Evolutionary conservation across 2,329 filamentous ascomycete species (phyloP).

Genomic region (Trichoderma polysporum): DNA sequence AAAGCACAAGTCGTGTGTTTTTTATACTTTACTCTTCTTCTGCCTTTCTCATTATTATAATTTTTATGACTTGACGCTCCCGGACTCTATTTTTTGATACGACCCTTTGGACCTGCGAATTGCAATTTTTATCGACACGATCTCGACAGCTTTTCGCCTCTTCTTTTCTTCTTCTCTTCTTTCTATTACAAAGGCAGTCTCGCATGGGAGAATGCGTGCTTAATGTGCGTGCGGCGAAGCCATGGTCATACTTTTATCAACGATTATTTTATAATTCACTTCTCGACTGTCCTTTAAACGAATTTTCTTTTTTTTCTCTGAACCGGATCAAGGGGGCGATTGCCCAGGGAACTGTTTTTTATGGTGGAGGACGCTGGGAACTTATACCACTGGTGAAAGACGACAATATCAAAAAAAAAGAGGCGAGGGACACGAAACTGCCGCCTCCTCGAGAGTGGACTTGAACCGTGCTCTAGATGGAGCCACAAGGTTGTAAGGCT

Average conservation of each 20-base stretch:
- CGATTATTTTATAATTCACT: conserved; percentile 40
- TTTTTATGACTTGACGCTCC: conserved; percentile 40
- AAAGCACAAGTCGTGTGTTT: conserved; percentile 20
- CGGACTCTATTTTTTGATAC: conserved; percentile 36
- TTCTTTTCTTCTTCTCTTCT: not conserved
- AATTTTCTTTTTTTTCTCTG: conserved; percentile 32
- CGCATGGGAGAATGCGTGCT: conserved; percentile 2
- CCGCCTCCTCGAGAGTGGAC: conserved; percentile 13
- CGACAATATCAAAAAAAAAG: conserved; percentile 2
- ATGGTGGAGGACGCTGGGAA: conserved; percentile 2
- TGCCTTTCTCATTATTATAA: conserved; percentile 29
- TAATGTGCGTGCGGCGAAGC: conserved; percentile 23
- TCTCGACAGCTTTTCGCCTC: conserved; percentile 20
- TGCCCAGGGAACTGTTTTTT: conserved; percentile 13
- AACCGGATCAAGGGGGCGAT: conserved; percentile 24
- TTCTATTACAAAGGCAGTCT: conserved; percentile 3
- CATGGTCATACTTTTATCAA: conserved; percentile 25
- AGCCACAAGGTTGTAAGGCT: conserved; percentile 4
- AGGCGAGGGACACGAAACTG: conserved; percentile 1
- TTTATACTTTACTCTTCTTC: conserved; percentile 24
- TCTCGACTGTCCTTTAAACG: conserved; percentile 41
- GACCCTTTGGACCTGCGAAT: conserved; percentile 38
- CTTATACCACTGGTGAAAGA: not conserved
- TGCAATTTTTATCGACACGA: conserved; percentile 29
- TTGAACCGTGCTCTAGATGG: conserved; percentile 5